These are phyloP conservation scores for Acorus calamus DNA, from an alignment of 106 monocot genomes.

Conservation along the genomic window DNA sequence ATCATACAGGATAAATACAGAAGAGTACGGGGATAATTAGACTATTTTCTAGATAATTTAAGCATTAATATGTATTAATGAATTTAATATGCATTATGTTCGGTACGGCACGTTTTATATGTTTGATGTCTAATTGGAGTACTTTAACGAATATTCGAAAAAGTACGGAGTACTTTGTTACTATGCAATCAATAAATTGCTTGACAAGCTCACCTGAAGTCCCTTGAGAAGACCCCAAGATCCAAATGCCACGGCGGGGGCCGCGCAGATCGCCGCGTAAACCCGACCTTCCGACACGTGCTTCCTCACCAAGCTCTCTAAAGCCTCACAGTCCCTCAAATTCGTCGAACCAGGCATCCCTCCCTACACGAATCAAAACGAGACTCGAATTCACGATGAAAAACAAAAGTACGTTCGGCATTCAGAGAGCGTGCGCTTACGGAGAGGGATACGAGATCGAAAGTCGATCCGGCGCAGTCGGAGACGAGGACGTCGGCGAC, in stretches of 20 bases:
- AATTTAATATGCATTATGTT: no score
- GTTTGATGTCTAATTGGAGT: no score
- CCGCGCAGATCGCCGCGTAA: slow-evolving; percentile 78
- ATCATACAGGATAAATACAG: no score
- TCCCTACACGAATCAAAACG: slow-evolving; percentile 27
- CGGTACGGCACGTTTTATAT: no score
- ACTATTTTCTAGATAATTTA: no score
- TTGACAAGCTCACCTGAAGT: slow-evolving; percentile 26
- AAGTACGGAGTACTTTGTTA: no score
- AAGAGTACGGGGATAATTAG: no score
- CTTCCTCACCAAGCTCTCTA: slow-evolving; percentile 60
- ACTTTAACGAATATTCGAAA: no score
- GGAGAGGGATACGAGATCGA: slow-evolving; percentile 40
- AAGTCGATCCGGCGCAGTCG: slow-evolving; percentile 24
- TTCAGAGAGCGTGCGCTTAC: slow-evolving; percentile 23
- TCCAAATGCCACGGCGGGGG: slow-evolving; percentile 66
- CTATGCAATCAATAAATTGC: no score
- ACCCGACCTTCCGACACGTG: slow-evolving; percentile 50
- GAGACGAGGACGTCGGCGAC: slow-evolving; percentile 68
- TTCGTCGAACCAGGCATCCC: slow-evolving; percentile 65
- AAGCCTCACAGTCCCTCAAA: slow-evolving; percentile 43
- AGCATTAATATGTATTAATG: no score
- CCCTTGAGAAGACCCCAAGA: slow-evolving; percentile 90
- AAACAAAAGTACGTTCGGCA: slow-evolving; percentile 4
- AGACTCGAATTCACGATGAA: neutral